A percentile compares a stretch with the other conserved stretches of the same genome.
These are phyloP conservation scores for Karstenula rhodostoma DNA, from an alignment of 2,329 filamentous ascomycete species.

Conservation along the genomic window DNA sequence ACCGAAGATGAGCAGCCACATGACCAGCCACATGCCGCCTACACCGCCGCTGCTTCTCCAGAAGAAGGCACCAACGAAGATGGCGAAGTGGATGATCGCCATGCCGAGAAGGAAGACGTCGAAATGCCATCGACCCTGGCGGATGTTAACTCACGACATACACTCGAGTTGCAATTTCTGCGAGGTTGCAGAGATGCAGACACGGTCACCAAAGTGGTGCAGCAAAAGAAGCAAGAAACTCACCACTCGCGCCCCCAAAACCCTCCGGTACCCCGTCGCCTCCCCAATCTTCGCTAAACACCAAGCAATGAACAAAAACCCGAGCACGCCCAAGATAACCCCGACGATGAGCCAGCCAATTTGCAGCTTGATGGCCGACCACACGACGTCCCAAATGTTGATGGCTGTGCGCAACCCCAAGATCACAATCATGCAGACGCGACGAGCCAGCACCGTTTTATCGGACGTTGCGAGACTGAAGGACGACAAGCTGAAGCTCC, in stretches of 20 bases:
- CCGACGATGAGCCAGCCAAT: constrained; percentile 53
- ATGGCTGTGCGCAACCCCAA: constrained; percentile 38
- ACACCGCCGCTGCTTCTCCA: background rate
- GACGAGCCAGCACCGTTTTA: constrained; percentile 55
- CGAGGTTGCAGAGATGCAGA: constrained; percentile 32
- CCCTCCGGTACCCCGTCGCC: constrained; percentile 49
- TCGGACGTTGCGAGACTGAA: constrained; percentile 55
- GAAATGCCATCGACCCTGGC: constrained; percentile 56
- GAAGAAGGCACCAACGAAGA: constrained; percentile 53
- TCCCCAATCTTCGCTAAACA: constrained; percentile 50
- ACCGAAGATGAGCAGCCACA: constrained; percentile 23
- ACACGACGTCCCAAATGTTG: constrained; percentile 36
- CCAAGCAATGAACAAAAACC: constrained; percentile 58
- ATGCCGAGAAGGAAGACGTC: constrained; percentile 54
- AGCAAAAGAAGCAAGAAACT: constrained; percentile 18
- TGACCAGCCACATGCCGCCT: constrained; percentile 10
- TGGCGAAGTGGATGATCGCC: constrained; percentile 54
- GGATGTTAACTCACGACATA: background rate
- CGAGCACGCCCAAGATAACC: constrained; percentile 58
- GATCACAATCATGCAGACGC: constrained; percentile 54
- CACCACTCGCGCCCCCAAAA: constrained; percentile 18
- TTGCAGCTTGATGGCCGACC: constrained; percentile 54
- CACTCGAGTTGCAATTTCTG: constrained; percentile 18
- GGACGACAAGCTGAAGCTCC: constrained; percentile 56
- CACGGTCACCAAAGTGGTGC: constrained; percentile 19